phyloP scores from a whole-genome alignment of 2,329 filamentous ascomycete genomes.

The Malbranchea zuffiana region DNA sequence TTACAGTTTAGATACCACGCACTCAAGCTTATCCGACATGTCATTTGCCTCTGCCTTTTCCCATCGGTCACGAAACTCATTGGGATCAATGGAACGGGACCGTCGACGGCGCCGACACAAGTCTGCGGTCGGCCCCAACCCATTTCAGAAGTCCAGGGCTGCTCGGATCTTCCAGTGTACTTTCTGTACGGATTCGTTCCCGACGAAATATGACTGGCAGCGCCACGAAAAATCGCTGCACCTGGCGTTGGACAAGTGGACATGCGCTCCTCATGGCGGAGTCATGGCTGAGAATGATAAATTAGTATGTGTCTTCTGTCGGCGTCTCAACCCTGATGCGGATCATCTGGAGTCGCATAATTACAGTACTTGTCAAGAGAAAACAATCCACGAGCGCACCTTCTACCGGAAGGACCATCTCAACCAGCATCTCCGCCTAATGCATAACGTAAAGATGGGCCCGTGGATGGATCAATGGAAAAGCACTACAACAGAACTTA shows the following conservation, averaged over 20 bases:
- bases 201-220: conserved; percentile 50
- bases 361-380: conserved; percentile 48
- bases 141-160: conserved; percentile 31
- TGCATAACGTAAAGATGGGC: conserved; percentile 48
- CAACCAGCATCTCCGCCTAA: conserved; percentile 49
- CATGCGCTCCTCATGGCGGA: conserved; percentile 49
- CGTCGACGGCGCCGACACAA: conserved; percentile 46
- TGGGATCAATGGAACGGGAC: conserved; percentile 49
- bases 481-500: conserved; percentile 44
- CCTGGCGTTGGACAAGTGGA: conserved; percentile 47
- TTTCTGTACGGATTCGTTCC: conserved; percentile 47
- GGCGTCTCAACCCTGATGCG: conserved; percentile 41
- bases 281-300: conserved; percentile 40
- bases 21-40: conserved; percentile 44
- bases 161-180: conserved; percentile 47
- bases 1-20: conserved; percentile 42
- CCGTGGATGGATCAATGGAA: conserved; percentile 50
- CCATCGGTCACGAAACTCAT: conserved; percentile 43
- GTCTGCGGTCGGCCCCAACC: conserved; percentile 33
- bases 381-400: conserved; percentile 48
- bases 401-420: conserved; percentile 55
- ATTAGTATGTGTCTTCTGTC: conserved; percentile 50
- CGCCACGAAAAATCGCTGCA: conserved; percentile 50
- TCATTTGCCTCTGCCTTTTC: conserved; percentile 48
- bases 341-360: conserved; percentile 52